Evolutionary conservation across 768 basidiomycete species (phyloP).

Genomic region (Cubamyces lactineus): DNA sequence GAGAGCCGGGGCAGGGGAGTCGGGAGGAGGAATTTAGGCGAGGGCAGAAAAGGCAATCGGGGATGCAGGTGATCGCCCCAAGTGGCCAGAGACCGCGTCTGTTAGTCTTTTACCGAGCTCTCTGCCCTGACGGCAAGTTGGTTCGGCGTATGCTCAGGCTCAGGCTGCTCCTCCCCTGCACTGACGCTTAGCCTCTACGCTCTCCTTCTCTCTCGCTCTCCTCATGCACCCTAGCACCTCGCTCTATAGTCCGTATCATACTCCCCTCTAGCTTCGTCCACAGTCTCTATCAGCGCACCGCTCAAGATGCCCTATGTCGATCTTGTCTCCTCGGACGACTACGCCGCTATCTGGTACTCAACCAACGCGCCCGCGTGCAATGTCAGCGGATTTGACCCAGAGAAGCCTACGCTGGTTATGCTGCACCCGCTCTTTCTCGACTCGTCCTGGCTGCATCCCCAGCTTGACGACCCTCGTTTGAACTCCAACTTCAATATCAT

Average conservation of each 20-base stretch:
- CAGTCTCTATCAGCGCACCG: constrained; percentile 5
- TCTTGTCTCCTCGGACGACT: constrained; percentile 62
- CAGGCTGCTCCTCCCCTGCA: background rate
- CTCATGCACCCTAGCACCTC: constrained; percentile 10
- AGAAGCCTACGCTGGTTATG: constrained; percentile 67
- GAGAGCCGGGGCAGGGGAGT: background rate
- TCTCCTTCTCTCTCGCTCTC: background rate
- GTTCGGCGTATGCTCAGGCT: background rate
- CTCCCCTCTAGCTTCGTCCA: background rate
- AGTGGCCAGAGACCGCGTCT: constrained; percentile 6
- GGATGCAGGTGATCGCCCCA: constrained; percentile 12
- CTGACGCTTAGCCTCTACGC: background rate
- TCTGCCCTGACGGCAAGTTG: background rate
- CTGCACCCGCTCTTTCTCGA: constrained; percentile 72
- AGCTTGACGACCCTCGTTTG: constrained; percentile 69
- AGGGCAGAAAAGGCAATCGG: constrained; percentile 14
- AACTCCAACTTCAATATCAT: constrained; percentile 65
- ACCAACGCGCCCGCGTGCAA: constrained; percentile 64
- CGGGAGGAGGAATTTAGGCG: constrained; percentile 15
- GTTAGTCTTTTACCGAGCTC: constrained; percentile 1
- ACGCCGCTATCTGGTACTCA: constrained; percentile 71
- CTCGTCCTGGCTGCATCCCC: constrained; percentile 66
- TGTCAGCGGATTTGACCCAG: constrained; percentile 67
- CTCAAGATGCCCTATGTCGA: constrained; percentile 69
- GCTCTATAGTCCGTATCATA: background rate